Conservation (phyloP, 805 yeast species). For the Candida boidinii region DNA sequence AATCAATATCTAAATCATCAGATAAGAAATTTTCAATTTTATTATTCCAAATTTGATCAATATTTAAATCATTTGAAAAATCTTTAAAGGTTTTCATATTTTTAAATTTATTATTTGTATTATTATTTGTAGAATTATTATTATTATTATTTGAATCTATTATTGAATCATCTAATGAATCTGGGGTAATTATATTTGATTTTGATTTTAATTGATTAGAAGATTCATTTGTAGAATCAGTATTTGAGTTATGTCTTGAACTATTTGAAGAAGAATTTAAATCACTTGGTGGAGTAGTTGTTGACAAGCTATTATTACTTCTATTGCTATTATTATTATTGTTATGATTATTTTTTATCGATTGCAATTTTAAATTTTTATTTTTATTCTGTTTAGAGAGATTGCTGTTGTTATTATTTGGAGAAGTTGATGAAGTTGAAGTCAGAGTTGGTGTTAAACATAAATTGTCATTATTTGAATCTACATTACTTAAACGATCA, state of each 20-base stretch:
- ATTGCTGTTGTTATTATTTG: neutral
- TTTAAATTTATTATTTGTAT: no score
- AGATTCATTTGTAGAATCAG: neutral
- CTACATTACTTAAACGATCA: no score
- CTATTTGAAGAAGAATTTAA: conserved; percentile 2
- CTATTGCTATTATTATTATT: neutral
- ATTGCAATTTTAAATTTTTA: neutral
- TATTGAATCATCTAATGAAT: conserved; percentile 16
- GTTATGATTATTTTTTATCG: neutral
- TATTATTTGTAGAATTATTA: no score
- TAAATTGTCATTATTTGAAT: no score
- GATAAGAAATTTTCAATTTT: conserved; percentile 16
- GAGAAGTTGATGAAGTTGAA: conserved; percentile 5
- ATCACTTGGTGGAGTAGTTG: conserved; percentile 20
- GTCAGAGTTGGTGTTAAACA: no score
- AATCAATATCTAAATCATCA: conserved; percentile 14
- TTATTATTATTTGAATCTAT: conserved; percentile 2
- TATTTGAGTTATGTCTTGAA: conserved; percentile 6
- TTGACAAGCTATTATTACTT: conserved; percentile 4
- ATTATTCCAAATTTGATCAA: conserved; percentile 18
- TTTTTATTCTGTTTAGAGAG: no score
- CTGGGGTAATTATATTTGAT: conserved; percentile 13
- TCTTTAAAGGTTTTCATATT: conserved; percentile 3
- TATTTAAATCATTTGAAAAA: conserved; percentile 10
- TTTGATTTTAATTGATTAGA: conserved; percentile 1